Evolutionary conservation across 2,329 filamentous ascomycete genomes (phyloP).

Genomic region (Penicillium sp.): DNA sequence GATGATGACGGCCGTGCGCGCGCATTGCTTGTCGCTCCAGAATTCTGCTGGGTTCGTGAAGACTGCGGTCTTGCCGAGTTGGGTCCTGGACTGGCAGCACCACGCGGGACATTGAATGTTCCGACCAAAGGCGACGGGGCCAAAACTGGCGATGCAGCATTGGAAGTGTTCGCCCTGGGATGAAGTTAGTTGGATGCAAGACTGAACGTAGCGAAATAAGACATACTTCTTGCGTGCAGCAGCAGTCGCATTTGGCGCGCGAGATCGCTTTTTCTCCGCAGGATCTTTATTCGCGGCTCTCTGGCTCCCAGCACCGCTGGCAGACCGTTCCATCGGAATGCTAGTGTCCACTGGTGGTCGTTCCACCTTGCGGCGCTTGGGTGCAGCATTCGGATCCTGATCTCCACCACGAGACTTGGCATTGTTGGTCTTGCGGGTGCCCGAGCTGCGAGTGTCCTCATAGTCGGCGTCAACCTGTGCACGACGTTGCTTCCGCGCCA

Average conservation of each 20-base stretch:
- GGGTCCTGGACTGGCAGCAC: constrained; percentile 61
- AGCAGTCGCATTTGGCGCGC: constrained; percentile 68
- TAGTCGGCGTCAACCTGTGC: constrained; percentile 75
- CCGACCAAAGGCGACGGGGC: constrained; percentile 74
- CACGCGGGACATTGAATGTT: constrained; percentile 61
- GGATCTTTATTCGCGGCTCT: constrained; percentile 60
- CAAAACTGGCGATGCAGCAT: constrained; percentile 65
- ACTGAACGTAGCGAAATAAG: not conserved
- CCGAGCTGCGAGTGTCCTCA: constrained; percentile 59
- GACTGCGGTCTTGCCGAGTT: constrained; percentile 61
- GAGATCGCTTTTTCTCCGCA: constrained; percentile 65
- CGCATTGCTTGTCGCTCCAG: constrained; percentile 58
- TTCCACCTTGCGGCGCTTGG: constrained; percentile 80
- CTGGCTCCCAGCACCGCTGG: constrained; percentile 37
- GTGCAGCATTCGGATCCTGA: constrained; percentile 28
- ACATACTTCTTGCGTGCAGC: constrained; percentile 71
- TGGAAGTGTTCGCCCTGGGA: constrained; percentile 50
- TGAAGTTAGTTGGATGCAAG: constrained; percentile 12
- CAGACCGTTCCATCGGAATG: constrained; percentile 42
- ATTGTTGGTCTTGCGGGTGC: constrained; percentile 55
- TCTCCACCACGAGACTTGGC: constrained; percentile 51
- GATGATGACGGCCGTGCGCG: constrained; percentile 61
- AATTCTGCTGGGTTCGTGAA: constrained; percentile 73
- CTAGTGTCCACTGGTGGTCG: constrained; percentile 50
- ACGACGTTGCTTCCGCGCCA: constrained; percentile 71